These are phyloP conservation scores for Prillingera fragicola DNA, from an alignment of 1,284 basidiomycete species.

Conservation along the genomic window DNA sequence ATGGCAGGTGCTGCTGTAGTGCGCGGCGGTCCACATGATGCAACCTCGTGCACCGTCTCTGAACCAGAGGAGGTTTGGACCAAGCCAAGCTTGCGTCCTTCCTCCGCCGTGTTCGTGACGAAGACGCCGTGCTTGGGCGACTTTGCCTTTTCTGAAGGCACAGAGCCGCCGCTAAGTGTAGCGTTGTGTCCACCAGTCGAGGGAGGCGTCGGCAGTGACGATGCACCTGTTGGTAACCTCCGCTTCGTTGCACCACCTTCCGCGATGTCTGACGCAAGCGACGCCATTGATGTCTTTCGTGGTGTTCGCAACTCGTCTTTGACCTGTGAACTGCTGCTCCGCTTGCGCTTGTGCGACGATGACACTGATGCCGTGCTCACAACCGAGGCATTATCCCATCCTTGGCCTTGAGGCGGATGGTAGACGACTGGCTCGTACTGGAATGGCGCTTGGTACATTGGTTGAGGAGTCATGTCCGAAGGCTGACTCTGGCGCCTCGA, in stretches of 20 bases:
- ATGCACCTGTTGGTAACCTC: too few species aligned
- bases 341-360: slow-evolving; percentile 15
- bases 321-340: slow-evolving; percentile 8
- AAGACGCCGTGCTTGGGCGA: slow-evolving; percentile 22
- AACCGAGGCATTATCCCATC: slow-evolving; percentile 5
- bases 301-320: slow-evolving; percentile 4
- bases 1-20: slow-evolving; percentile 27
- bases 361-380: slow-evolving; percentile 2
- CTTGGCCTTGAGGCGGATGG: slow-evolving; percentile 2
- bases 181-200: slow-evolving; percentile 6
- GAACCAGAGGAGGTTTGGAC: slow-evolving; percentile 26
- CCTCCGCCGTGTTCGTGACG: slow-evolving; percentile 30
- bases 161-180: not conserved
- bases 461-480: not conserved
- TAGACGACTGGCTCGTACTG: not conserved
- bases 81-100: slow-evolving; percentile 38
- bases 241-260: not conserved
- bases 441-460: not conserved
- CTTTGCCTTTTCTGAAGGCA: slow-evolving; percentile 8
- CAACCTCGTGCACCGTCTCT: slow-evolving; percentile 18
- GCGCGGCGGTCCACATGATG: slow-evolving; percentile 20
- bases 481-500: slow-evolving; percentile 6
- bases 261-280: not conserved
- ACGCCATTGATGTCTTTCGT: not conserved
- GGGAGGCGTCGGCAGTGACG: slow-evolving; percentile 10